Evolutionary conservation across 192 early-diverging fungal genomes (phyloP).

Genomic region (Irineochytrium annulatum): DNA sequence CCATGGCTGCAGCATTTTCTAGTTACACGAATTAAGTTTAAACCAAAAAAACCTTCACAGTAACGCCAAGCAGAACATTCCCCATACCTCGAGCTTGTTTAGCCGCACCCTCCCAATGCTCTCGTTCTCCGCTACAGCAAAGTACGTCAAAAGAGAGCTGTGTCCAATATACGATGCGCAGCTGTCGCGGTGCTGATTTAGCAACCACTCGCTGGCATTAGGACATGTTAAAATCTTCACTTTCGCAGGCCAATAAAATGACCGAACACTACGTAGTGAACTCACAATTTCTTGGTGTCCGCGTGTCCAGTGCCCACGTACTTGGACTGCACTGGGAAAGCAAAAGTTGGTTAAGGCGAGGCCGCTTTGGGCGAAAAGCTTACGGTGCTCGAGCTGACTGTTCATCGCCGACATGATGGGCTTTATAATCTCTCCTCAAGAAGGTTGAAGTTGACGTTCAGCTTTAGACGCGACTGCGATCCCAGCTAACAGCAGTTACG

Average conservation of each 20-base stretch:
- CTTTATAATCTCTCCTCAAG: no score
- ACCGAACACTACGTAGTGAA: neutral
- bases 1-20: slow-evolving; percentile 8
- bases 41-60: neutral
- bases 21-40: neutral
- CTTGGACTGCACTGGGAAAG: neutral
- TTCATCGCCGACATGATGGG: no score
- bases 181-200: slow-evolving; percentile 79
- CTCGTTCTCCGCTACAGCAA: slow-evolving; percentile 86
- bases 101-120: slow-evolving; percentile 68
- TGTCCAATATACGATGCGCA: slow-evolving; percentile 78
- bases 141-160: slow-evolving; percentile 70
- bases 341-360: no score
- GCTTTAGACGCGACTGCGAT: no score
- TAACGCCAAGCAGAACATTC: neutral
- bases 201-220: slow-evolving; percentile 71
- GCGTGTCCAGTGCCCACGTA: slow-evolving; percentile 86
- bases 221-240: slow-evolving; percentile 1
- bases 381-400: no score
- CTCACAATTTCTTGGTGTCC: slow-evolving; percentile 85
- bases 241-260: neutral
- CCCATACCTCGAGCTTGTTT: slow-evolving; percentile 65
- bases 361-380: no score
- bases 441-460: no score
- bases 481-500: no score